Evolutionary conservation across 768 basidiomycete species (phyloP).

Genomic region (Russula sp.): DNA sequence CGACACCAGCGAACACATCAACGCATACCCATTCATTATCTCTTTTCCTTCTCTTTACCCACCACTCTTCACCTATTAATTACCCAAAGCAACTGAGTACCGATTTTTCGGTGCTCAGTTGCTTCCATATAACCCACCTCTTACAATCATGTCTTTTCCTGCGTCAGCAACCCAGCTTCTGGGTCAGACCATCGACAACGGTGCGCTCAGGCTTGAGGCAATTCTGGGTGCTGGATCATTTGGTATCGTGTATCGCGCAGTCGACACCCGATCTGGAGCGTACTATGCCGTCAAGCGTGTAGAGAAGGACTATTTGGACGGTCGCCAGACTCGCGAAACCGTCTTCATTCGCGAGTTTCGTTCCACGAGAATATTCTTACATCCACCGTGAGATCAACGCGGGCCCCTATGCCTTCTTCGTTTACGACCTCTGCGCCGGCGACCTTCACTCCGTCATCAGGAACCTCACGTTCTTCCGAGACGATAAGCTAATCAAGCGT

Average conservation of each 20-base stretch:
- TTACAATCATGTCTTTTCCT: conserved; percentile 1
- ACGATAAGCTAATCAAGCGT: conserved; percentile 20
- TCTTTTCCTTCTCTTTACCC: too few species aligned
- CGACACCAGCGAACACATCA: not conserved
- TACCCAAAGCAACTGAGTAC: not conserved
- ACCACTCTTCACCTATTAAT: not conserved
- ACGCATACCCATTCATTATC: too few species aligned
- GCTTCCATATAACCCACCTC: not conserved
- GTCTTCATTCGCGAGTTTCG: conserved; percentile 70
- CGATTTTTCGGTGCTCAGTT: conserved; percentile 12
- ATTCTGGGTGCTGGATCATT: conserved; percentile 93
- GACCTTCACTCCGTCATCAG: conserved; percentile 14
- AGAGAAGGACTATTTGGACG: conserved; percentile 42
- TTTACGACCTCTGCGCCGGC: conserved; percentile 23
- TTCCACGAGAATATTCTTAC: conserved; percentile 80
- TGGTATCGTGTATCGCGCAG: conserved; percentile 88
- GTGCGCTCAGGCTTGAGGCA: conserved; percentile 74
- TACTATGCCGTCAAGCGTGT: conserved; percentile 90
- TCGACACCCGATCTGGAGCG: conserved; percentile 43
- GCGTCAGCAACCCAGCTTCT: not conserved
- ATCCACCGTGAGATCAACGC: conserved; percentile 80
- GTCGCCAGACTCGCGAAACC: conserved; percentile 57
- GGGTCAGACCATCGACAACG: conserved; percentile 59
- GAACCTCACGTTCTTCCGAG: conserved; percentile 13
- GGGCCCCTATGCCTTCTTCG: conserved; percentile 50